Evolutionary conservation across 2,329 filamentous ascomycete genomes (phyloP).

Genomic region (Sclerotinia borealis): DNA sequence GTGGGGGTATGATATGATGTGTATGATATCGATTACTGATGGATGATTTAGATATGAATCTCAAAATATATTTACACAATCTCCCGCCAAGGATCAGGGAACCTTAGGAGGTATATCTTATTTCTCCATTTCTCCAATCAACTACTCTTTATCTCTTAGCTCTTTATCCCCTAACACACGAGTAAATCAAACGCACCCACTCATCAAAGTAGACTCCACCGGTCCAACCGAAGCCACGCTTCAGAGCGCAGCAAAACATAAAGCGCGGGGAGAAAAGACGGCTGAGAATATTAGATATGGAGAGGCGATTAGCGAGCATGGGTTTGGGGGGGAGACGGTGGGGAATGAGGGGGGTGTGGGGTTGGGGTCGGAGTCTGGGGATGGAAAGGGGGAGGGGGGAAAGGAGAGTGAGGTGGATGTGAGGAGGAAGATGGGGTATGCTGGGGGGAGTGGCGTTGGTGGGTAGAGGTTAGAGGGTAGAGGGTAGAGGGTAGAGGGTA

Average conservation of each 20-base stretch:
- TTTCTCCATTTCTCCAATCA: neutral
- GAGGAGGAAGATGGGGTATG: constrained; percentile 48
- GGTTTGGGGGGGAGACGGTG: constrained; percentile 47
- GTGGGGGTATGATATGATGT: neutral
- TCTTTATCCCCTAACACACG: too few species aligned
- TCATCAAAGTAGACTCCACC: constrained; percentile 11
- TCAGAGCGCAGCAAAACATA: constrained; percentile 21
- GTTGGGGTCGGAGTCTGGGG: too few species aligned
- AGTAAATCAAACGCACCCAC: too few species aligned
- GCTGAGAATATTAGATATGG: constrained; percentile 50
- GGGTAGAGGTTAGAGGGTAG: too few species aligned
- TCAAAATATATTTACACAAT: constrained; percentile 42
- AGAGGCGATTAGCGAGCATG: constrained; percentile 49
- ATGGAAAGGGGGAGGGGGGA: constrained; percentile 36
- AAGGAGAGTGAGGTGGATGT: constrained; percentile 35
- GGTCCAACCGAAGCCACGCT: constrained; percentile 7
- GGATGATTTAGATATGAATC: constrained; percentile 49
- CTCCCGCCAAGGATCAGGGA: constrained; percentile 48
- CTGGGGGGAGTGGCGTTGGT: constrained; percentile 48
- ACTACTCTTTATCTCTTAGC: too few species aligned
- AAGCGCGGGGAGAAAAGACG: constrained; percentile 38
- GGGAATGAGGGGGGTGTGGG: constrained; percentile 25
- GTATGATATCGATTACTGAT: neutral
- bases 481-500: too few species aligned
- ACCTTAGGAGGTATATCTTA: constrained; percentile 45